Percentiles rank a stretch among this genome's conserved stretches.
phyloP scores from a whole-genome alignment of 345 rosid species.

The Physaria fendleri region DNA sequence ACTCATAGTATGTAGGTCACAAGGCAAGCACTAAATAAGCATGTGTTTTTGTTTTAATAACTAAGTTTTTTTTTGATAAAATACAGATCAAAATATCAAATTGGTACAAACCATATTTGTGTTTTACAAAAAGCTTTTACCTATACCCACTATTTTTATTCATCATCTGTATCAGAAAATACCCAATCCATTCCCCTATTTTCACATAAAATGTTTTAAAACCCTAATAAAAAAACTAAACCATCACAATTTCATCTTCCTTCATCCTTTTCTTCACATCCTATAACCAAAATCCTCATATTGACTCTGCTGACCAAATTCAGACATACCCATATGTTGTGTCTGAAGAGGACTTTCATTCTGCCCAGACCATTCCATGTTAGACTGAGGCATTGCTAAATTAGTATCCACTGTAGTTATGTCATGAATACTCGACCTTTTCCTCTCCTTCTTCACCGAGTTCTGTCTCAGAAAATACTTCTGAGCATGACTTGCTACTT shows the following conservation, averaged over 20 bases:
- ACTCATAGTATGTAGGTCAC: too few relatives aligned
- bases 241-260: background rate
- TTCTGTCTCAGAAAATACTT: constrained; percentile 72
- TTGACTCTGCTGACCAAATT: constrained; percentile 20
- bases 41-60: constrained; percentile 6
- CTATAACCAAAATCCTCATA: constrained; percentile 23
- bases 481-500: constrained; percentile 94
- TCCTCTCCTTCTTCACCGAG: constrained; percentile 65
- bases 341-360: constrained; percentile 18
- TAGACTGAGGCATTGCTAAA: constrained; percentile 23
- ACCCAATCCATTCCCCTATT: constrained; percentile 18
- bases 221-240: background rate
- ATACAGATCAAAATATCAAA: too few relatives aligned
- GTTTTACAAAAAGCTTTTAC: constrained; percentile 21
- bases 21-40: too few relatives aligned
- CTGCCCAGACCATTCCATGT: constrained; percentile 21
- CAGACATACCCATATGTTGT: background rate
- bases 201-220: constrained; percentile 25
- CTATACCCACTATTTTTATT: too few relatives aligned
- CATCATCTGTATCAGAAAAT: constrained; percentile 14
- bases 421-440: constrained; percentile 80
- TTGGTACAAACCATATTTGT: constrained; percentile 1
- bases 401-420: constrained; percentile 44
- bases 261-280: constrained; percentile 13
- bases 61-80: constrained; percentile 6